Base-by-base conservation (phyloP, 1,284 basidiomycete genomes). In the Pseudozyma sp. region DNA sequence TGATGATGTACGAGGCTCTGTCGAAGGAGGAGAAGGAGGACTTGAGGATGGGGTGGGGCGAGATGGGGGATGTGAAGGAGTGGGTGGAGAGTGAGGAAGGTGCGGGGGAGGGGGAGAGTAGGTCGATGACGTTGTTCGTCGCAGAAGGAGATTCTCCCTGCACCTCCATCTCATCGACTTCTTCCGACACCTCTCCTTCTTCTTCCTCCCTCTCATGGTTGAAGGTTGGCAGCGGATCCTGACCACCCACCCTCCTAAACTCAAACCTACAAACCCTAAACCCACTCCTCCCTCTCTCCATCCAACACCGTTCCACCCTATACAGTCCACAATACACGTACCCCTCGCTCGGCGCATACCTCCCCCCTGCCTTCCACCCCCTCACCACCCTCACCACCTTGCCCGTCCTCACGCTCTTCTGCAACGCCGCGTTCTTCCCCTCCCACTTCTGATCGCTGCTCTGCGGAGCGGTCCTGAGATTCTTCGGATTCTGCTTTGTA, bases 311-410 rank as follows among this genome's bases (percentile, higher is more conserved):
- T 70, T 89, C 91, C 7, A 92, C 90, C 3, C 82, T 85, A 80
- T 94, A 94, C 31, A 94, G 86, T 0, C 93, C 93, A 75, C 93
- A 91, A 80, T 94, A 94, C 10, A 92, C 90, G 79, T 93, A 94
- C 16, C 92, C 79, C 31, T 73, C 60, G 0, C 7, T 24, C 0
- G 83, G 83, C 3, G 78, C 65, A 53, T 63, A 81, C 5, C 40
- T 7, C 0, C 90, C 91, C 17, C 85, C 81, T n/a, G 89, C 85
- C 81, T 94, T 94, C 87, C 84, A 94, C 0, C 92, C 93, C 30
- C 93, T 88, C 59, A 94, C 90, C 4, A 94, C 92, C 14, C 93
- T 88, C 10, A 94, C 87, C 11, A 92, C 92, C 61, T 90, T 92
- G 66, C 88, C 88, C 0, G 90, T 92, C 78, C 92, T 88, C 16